A percentile compares a stretch with the other conserved stretches of the same genome.
These are phyloP conservation scores for Xenoacremonium recifei DNA, from an alignment of 2,329 filamentous ascomycete species.

Conservation along the genomic window DNA sequence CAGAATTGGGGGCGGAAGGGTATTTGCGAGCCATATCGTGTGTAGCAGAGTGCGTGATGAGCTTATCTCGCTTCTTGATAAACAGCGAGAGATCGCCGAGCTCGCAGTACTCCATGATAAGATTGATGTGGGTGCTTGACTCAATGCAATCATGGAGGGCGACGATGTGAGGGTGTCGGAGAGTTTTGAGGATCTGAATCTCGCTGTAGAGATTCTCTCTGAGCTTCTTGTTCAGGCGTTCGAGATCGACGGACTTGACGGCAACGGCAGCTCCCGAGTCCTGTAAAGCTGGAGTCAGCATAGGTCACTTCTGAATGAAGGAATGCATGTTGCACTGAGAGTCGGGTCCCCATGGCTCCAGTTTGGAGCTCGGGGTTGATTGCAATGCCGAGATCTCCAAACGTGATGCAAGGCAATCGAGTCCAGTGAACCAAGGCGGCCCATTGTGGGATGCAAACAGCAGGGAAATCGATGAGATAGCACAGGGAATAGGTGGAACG, in stretches of 20 bases:
- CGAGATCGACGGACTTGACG: constrained; percentile 93
- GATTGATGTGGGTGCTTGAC: constrained; percentile 82
- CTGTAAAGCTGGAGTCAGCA: constrained; percentile 42
- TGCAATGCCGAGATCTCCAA: too few relatives aligned
- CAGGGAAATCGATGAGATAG: too few relatives aligned
- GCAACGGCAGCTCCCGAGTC: constrained; percentile 80
- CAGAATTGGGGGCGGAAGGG: constrained; percentile 76
- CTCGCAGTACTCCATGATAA: constrained; percentile 98
- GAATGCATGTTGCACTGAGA: too few relatives aligned
- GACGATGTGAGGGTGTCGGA: constrained; percentile 96
- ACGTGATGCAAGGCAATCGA: too few relatives aligned
- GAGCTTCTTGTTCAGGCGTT: constrained; percentile 90
- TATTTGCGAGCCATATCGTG: constrained; percentile 92
- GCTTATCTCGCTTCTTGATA: constrained; percentile 87
- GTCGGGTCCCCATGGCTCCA: too few relatives aligned
- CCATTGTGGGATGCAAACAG: constrained; percentile 10
- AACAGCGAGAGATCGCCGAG: constrained; percentile 92
- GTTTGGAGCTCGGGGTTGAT: too few relatives aligned
- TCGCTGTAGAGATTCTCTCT: constrained; percentile 95
- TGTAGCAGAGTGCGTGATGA: constrained; percentile 76
- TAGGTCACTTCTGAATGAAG: too few relatives aligned
- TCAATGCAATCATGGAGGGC: constrained; percentile 94
- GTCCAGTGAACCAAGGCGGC: too few relatives aligned
- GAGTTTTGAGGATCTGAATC: constrained; percentile 89
- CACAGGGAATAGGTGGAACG: constrained; percentile 4